A percentile compares a stretch with the other conserved stretches of the same genome.
phyloP scores from a whole-genome alignment of 805 yeast genomes.

The Saccharomycopsis capsularis region DNA sequence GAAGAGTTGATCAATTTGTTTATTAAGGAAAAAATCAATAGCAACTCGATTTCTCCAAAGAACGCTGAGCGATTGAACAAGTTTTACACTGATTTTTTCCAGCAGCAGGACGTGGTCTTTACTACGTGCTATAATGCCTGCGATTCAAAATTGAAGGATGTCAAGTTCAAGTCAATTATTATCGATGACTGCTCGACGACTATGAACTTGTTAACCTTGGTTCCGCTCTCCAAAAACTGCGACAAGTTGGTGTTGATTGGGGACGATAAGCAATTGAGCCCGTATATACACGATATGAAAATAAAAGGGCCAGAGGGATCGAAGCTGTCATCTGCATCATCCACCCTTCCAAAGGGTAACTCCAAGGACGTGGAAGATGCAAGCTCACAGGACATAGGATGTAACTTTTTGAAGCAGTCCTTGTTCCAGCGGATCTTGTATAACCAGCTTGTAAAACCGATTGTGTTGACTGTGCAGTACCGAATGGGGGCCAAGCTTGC shows the following conservation, averaged over 20 bases:
- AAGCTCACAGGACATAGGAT: neutral
- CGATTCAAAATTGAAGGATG: conserved; percentile 19
- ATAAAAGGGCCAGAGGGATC: too few relatives aligned
- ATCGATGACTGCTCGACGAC: conserved; percentile 19
- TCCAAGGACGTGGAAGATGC: neutral
- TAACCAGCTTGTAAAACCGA: conserved; percentile 47
- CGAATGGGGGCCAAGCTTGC: conserved; percentile 49
- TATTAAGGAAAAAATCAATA: conserved; percentile 16
- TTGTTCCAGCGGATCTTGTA: conserved; percentile 47
- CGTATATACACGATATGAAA: conserved; percentile 36
- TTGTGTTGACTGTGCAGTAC: conserved; percentile 54
- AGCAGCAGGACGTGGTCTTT: conserved; percentile 20
- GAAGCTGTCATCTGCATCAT: too few relatives aligned
- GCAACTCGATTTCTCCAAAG: conserved; percentile 7
- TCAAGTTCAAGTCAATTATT: conserved; percentile 18
- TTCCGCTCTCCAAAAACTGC: conserved; percentile 20
- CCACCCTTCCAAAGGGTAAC: neutral
- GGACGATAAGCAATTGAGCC: conserved; percentile 59
- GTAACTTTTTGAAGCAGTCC: conserved; percentile 44
- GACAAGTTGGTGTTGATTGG: conserved; percentile 33
- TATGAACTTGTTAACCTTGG: conserved; percentile 18
- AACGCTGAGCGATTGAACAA: conserved; percentile 15
- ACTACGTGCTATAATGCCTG: conserved; percentile 20
- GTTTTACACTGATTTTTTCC: conserved; percentile 19
- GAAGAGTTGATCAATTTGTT: conserved; percentile 20